A percentile compares a stretch with the other conserved stretches of the same genome.
Conservation (phyloP, 2,329 filamentous ascomycete species). For the Apiospora aurea region DNA sequence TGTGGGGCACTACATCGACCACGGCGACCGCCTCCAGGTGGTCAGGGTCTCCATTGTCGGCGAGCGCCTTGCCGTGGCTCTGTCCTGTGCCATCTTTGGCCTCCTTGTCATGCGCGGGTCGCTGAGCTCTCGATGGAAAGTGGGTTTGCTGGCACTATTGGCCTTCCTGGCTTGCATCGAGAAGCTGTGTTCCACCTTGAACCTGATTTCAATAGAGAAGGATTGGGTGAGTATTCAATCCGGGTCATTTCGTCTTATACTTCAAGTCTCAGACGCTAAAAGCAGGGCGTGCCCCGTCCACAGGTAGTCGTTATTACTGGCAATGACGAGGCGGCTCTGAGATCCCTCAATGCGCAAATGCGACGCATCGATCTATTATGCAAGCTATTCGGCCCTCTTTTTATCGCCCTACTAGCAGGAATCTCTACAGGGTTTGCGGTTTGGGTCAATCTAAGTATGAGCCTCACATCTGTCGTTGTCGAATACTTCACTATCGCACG, state of each 20-base stretch:
- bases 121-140: slow-evolving; percentile 33
- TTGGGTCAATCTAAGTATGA: slow-evolving; percentile 55
- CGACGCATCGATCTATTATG: slow-evolving; percentile 65
- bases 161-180: slow-evolving; percentile 70
- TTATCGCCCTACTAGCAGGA: slow-evolving; percentile 56
- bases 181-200: slow-evolving; percentile 70
- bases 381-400: slow-evolving; percentile 62
- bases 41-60: slow-evolving; percentile 58
- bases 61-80: slow-evolving; percentile 53
- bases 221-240: slow-evolving; percentile 63
- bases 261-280: not conserved
- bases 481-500: slow-evolving; percentile 28
- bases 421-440: slow-evolving; percentile 55
- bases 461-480: slow-evolving; percentile 48
- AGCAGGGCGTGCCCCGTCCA: too few relatives aligned
- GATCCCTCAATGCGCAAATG: slow-evolving; percentile 58
- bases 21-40: slow-evolving; percentile 54
- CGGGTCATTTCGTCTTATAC: not conserved
- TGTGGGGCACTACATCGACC: slow-evolving; percentile 67
- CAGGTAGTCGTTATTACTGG: slow-evolving; percentile 57
- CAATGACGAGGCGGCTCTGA: slow-evolving; percentile 42
- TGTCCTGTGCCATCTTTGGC: slow-evolving; percentile 56
- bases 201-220: slow-evolving; percentile 72
- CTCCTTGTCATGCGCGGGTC: slow-evolving; percentile 35
- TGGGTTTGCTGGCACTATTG: slow-evolving; percentile 44